A percentile compares a stretch with the other conserved stretches of the same genome.
Evolutionary conservation across 192 early-diverging fungal genomes (phyloP).

Genomic region (Funneliformis geosporum): DNA sequence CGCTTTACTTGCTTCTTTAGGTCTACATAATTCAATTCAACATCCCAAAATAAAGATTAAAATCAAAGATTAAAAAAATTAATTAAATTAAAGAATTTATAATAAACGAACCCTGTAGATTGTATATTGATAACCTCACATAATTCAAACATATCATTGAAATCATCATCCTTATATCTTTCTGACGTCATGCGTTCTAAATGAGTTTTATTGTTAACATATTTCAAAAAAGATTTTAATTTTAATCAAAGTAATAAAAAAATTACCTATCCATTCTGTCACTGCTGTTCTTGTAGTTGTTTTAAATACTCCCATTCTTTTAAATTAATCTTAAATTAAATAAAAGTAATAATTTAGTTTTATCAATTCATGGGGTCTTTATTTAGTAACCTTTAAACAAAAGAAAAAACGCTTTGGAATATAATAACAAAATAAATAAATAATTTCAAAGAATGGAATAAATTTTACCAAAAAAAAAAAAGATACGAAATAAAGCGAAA

Average conservation of each 20-base stretch:
- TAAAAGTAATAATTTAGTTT: too few relatives aligned
- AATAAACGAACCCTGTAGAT: background rate
- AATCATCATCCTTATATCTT: slow-evolving; percentile 14
- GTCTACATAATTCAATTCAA: background rate
- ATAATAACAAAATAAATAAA: too few relatives aligned
- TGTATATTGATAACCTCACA: slow-evolving; percentile 24
- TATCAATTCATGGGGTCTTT: too few relatives aligned
- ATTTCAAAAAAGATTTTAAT: background rate
- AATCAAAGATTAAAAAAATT: background rate
- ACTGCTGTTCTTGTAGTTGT: slow-evolving; percentile 21
- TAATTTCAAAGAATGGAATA: too few relatives aligned
- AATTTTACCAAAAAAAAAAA: too few relatives aligned
- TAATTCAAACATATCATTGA: slow-evolving; percentile 21
- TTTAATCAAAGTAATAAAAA: background rate
- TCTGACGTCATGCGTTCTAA: slow-evolving; percentile 20
- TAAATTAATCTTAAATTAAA: too few relatives aligned
- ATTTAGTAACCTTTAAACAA: too few relatives aligned
- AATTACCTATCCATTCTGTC: slow-evolving; percentile 27
- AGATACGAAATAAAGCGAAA: too few relatives aligned
- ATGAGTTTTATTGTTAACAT: background rate
- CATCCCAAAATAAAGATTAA: background rate
- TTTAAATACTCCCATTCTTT: background rate
- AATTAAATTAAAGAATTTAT: background rate
- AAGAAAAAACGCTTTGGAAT: too few relatives aligned
- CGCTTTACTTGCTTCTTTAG: slow-evolving; percentile 27